phyloP scores from a whole-genome alignment of 2,329 filamentous ascomycete genomes.

The Stachybotrys elegans region DNA sequence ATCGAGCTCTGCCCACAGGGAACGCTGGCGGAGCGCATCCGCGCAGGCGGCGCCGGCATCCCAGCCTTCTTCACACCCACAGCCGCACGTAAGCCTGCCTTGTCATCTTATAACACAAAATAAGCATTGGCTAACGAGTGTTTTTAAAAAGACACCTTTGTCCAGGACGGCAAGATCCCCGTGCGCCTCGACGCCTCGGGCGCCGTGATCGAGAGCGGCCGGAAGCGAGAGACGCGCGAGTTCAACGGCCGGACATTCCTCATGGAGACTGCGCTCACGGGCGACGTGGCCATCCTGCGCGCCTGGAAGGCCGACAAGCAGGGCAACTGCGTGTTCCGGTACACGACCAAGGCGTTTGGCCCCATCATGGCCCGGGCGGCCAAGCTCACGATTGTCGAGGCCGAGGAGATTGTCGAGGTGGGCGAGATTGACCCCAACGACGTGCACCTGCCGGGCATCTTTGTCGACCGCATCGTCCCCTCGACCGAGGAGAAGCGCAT shows the following conservation, averaged over 20 bases:
- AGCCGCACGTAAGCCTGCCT: constrained; percentile 58
- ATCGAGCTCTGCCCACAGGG: constrained; percentile 75
- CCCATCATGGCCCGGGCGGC: constrained; percentile 79
- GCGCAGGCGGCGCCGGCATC: constrained; percentile 70
- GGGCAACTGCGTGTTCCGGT: constrained; percentile 76
- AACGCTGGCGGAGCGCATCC: constrained; percentile 65
- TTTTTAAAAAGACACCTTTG: constrained; percentile 48
- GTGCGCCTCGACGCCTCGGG: constrained; percentile 55
- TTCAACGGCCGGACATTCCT: constrained; percentile 70
- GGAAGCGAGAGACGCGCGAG: constrained; percentile 63
- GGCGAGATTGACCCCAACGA: constrained; percentile 69
- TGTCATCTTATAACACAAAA: constrained; percentile 18
- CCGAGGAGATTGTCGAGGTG: constrained; percentile 73
- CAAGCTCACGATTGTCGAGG: constrained; percentile 73
- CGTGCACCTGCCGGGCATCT: constrained; percentile 77
- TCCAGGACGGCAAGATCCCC: constrained; percentile 66
- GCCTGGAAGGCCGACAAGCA: constrained; percentile 72
- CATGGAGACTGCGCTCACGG: constrained; percentile 71
- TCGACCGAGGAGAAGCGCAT: constrained; percentile 67
- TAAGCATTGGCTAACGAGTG: no score
- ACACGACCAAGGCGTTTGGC: constrained; percentile 71
- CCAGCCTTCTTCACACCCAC: constrained; percentile 79
- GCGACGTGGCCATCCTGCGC: constrained; percentile 72
- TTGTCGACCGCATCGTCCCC: constrained; percentile 74
- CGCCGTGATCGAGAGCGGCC: constrained; percentile 57